phyloP scores from a whole-genome alignment of 257 asterid genomes.

The Nyctanthes arbortristis region DNA sequence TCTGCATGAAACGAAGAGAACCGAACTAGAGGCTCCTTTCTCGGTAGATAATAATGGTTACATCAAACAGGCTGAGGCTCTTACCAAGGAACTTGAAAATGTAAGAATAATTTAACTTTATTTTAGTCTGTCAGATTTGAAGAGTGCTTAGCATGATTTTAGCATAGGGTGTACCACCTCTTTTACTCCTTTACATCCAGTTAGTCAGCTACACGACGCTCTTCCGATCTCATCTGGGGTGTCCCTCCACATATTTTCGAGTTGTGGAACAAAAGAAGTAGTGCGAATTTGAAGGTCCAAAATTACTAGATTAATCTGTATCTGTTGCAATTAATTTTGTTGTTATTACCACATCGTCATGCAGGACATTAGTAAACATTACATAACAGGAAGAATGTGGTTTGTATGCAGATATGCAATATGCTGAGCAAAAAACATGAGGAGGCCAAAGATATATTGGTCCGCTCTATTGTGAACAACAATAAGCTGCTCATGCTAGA shows the following conservation, averaged over 20 bases:
- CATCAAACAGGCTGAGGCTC: constrained; percentile 71
- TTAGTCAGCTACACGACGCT: not conserved
- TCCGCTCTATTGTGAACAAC: constrained; percentile 71
- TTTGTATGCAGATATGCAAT: constrained; percentile 67
- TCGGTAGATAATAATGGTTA: constrained; percentile 44
- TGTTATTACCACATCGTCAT: constrained; percentile 1
- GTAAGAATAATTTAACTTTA: constrained; percentile 43
- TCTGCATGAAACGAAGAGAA: constrained; percentile 34
- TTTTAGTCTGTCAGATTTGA: constrained; percentile 7
- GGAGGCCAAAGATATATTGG: constrained; percentile 79
- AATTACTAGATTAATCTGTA: not conserved
- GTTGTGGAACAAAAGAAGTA: not conserved
- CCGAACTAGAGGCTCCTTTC: constrained; percentile 45
- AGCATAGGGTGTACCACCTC: not conserved
- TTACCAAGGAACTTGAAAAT: constrained; percentile 67
- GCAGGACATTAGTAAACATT: not conserved
- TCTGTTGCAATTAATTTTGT: not conserved
- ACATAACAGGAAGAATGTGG: constrained; percentile 1
- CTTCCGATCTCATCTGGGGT: not conserved
- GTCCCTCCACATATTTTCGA: not conserved
- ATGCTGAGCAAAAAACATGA: constrained; percentile 72
- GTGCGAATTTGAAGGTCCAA: not conserved
- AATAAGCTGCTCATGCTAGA: constrained; percentile 82
- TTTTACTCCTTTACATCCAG: not conserved
- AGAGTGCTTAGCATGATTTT: not conserved